Evolutionary conservation across 1,139 yeast genomes (phyloP), one percentile per base, ranked within the genome.

Genomic region (Suhomyces wounanorum): DNA sequence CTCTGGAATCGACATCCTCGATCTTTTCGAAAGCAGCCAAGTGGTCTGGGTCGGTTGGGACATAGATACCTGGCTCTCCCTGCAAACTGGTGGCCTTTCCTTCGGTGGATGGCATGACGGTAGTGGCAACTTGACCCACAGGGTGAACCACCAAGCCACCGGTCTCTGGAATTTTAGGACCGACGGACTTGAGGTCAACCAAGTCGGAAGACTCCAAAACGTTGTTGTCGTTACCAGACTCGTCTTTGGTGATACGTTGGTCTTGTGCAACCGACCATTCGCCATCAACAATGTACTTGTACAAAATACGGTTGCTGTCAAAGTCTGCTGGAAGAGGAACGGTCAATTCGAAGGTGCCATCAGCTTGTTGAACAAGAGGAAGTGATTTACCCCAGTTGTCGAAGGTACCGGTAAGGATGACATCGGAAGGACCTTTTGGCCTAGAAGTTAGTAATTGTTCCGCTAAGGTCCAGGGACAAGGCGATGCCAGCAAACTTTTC

Each of bases 221-320:
- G 62, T 88, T 88, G 73, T 87, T 87, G 45, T 76, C 78, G 59
- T 77, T 84, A 11, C 90, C 92, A 31, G 69, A 61, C 8, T 70
- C 81, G 55, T 79, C 85, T 21, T 71, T 70, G 52, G 72, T 70
- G 40, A 74, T 66, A 53, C 73, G 73, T 59, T 79, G 84, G 14
- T 69, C 62, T 3, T 70, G 64, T 50, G 81, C 79, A 18, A 81
- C 75, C 35, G 64, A 61, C 95, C 95, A 88, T 39, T 80, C 79
- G 37, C 87, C 92, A 63, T 88, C 92, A 45, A 87, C 89, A 50
- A 88, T 81, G 63, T 83, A 88, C 70, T 88, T 87, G 73, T 85
- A 87, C 48, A 75, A 68, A 23, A 84, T 60, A 57, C 72, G 78
- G 30, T 73, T 81, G 21, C 52, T 49, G 18, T 67, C 66, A 11